These are phyloP conservation scores for Eustoma russellianum DNA, from an alignment of 257 asterid genomes.

Conservation along the genomic window DNA sequence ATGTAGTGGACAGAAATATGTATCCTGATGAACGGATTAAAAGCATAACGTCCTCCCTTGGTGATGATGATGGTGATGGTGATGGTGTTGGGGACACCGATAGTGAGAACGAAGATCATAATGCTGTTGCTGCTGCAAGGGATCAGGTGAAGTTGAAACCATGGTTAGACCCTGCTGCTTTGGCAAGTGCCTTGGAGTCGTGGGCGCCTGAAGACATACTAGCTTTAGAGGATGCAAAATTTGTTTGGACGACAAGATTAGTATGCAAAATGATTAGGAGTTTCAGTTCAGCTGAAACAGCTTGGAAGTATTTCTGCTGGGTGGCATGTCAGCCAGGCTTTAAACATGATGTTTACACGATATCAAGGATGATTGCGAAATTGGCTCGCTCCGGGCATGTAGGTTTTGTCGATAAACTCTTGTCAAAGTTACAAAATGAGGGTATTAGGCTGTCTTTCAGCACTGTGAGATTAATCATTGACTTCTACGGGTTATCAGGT, in stretches of 20 bases:
- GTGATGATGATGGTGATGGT: constrained; percentile 21
- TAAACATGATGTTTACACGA: constrained; percentile 70
- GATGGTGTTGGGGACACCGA: constrained; percentile 22
- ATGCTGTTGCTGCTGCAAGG: constrained; percentile 13
- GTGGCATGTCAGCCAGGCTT: constrained; percentile 70
- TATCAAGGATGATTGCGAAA: constrained; percentile 72
- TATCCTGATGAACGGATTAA: constrained; percentile 67
- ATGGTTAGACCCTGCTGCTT: constrained; percentile 87
- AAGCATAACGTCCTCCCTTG: constrained; percentile 37
- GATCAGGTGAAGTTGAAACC: constrained; percentile 58
- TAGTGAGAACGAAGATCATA: constrained; percentile 37
- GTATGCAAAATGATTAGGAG: constrained; percentile 79
- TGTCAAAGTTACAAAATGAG: constrained; percentile 55
- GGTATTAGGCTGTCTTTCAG: constrained; percentile 58
- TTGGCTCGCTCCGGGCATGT: constrained; percentile 62
- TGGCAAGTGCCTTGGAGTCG: constrained; percentile 57
- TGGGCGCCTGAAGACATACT: constrained; percentile 70
- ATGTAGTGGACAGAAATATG: constrained; percentile 46
- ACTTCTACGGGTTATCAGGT: constrained; percentile 66
- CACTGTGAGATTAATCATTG: constrained; percentile 61
- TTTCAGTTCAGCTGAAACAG: constrained; percentile 62
- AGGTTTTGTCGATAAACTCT: constrained; percentile 58
- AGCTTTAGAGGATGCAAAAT: constrained; percentile 44
- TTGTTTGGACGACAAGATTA: constrained; percentile 73
- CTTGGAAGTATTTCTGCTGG: constrained; percentile 89